Evolutionary conservation across 108 stramenopile species (phyloP).

Genomic region (Halocafeteria seosinensis): DNA sequence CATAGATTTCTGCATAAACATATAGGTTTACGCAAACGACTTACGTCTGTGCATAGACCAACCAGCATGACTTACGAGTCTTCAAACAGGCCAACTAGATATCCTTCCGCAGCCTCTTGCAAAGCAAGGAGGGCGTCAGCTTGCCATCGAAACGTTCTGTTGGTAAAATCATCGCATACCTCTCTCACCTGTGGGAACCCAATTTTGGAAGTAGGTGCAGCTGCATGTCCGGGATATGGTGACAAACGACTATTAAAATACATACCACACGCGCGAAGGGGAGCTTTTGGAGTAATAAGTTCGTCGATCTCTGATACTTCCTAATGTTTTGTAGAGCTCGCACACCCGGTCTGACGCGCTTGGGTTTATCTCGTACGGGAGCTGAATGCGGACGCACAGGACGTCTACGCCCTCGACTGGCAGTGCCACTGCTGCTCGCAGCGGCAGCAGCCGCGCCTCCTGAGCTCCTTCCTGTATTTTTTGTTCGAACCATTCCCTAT

Average conservation of each 20-base stretch:
- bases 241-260: conserved; percentile 2
- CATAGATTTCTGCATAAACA: conserved; percentile 45
- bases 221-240: neutral
- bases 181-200: conserved; percentile 10
- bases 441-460: no score
- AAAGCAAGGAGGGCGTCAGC: conserved; percentile 77
- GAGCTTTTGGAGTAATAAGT: conserved; percentile 70
- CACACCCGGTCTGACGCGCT: conserved; percentile 58
- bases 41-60: no score
- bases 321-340: conserved; percentile 76
- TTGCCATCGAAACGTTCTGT: conserved; percentile 60
- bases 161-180: conserved; percentile 17
- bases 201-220: no score
- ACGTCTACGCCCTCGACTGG: no score
- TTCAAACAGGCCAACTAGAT: conserved; percentile 75
- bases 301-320: conserved; percentile 66
- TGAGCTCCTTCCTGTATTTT: no score
- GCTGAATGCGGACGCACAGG: no score
- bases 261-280: conserved; percentile 81
- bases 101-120: conserved; percentile 82
- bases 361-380: no score
- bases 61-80: conserved; percentile 54
- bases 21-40: neutral
- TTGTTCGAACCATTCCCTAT: no score
- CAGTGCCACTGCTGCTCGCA: no score